phyloP scores from a whole-genome alignment of 2,329 filamentous ascomycete genomes.

The Thermothelomyces thermophilus region DNA sequence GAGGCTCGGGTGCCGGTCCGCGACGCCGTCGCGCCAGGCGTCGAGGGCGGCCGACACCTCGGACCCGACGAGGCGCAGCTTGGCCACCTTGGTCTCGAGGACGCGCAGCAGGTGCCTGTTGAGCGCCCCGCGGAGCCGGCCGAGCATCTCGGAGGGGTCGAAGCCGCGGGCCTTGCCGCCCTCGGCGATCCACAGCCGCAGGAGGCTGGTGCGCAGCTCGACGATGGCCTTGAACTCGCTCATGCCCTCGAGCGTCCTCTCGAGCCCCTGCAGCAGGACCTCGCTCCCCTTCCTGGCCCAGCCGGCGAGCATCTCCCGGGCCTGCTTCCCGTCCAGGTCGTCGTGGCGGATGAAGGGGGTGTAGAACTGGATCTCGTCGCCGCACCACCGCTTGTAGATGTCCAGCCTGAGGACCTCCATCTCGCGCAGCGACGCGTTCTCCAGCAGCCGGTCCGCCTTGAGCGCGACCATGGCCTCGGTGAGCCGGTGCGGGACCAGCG shows the following conservation, averaged over 20 bases:
- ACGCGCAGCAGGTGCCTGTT: conserved; percentile 61
- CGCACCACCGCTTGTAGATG: conserved; percentile 70
- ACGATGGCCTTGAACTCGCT: conserved; percentile 63
- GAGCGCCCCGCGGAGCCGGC: conserved; percentile 60
- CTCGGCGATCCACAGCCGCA: conserved; percentile 70
- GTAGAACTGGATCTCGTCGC: conserved; percentile 76
- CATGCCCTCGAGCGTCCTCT: conserved; percentile 51
- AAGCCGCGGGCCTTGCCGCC: conserved; percentile 59
- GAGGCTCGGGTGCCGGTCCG: conserved; percentile 47
- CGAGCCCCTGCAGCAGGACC: conserved; percentile 55
- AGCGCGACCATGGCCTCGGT: conserved; percentile 61
- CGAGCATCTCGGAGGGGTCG: conserved; percentile 60
- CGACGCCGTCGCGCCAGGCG: conserved; percentile 50
- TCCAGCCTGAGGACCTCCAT: conserved; percentile 71
- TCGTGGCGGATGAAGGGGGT: conserved; percentile 83
- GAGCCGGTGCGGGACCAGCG: conserved; percentile 65
- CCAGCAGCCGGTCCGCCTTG: conserved; percentile 64
- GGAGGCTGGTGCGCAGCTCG: conserved; percentile 59
- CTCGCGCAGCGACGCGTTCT: conserved; percentile 58
- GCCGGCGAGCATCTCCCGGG: conserved; percentile 51
- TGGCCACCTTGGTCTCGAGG: conserved; percentile 55
- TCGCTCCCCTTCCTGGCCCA: conserved; percentile 60
- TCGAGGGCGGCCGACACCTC: conserved; percentile 57
- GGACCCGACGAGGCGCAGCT: conserved; percentile 58
- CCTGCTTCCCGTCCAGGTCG: conserved; percentile 57